Evolutionary conservation across 257 asterid species (phyloP), one percentile per base, ranked within the genome.

Genomic region (Galeopsis tetrahit): DNA sequence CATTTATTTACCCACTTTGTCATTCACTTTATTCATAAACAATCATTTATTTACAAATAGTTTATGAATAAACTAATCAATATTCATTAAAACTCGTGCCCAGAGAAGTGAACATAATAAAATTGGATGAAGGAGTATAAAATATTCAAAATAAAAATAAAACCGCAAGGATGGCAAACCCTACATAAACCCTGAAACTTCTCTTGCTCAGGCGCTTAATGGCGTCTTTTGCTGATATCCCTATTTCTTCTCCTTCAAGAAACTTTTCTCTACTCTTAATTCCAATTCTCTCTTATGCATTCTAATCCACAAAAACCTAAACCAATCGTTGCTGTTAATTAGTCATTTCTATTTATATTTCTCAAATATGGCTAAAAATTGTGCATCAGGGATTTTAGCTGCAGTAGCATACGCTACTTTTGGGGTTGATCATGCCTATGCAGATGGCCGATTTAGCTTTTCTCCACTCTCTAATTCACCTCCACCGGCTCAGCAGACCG

Each of bases 321-420:
- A 14, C 58, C 51, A 13, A 8, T 17, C 7, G 10, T 32, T 14
- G 1, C 15, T 14, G 6, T 64, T 56, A 11, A 71, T 42, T 10
- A 7, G 17, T 15, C n/a, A 31, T 42, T 39, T 35, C 46, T 34
- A 32, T n/a, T 7, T 62, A 13, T 48, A 36, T 2, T 2, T 42
- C 0, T 58, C 15, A 11, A 69, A 74, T 73, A 87, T 90, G 96
- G 81, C 85, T 2, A 87, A 81, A 72, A 76, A 63, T 39, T 83
- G 75, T 69, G 89, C 85, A 51, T 80, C 89, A 9, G 96, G 94
- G 82, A 49, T 89, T 71, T 55, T 88, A 61, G 90, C 96, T 46
- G 87, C 93, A 76, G 28, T 88, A 28, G 87, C 89, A 9, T 83
- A 91, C 64, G 90, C 91, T 3, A 33, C 85, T 44, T 71, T 87